phyloP scores from a whole-genome alignment of 2,329 filamentous ascomycete species.

The Ceratocystis ficicola region DNA sequence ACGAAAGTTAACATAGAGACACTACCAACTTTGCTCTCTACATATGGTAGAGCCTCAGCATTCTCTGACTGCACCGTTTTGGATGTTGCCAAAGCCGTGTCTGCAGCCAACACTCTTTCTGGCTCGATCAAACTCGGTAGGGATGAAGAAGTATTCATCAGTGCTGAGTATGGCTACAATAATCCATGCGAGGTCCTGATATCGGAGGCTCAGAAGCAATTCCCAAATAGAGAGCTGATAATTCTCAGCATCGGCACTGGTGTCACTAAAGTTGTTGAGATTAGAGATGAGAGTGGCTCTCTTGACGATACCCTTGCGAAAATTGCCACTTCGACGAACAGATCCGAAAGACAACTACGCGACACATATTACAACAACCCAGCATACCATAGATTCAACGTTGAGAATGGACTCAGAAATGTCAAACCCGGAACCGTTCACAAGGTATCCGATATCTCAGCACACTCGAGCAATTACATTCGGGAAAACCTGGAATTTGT shows the following conservation, averaged over 20 bases:
- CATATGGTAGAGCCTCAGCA: slow-evolving; percentile 24
- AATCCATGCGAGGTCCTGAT: slow-evolving; percentile 29
- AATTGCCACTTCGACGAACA: no score
- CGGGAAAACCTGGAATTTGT: no score
- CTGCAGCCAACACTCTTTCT: slow-evolving; percentile 27
- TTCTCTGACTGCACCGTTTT: slow-evolving; percentile 26
- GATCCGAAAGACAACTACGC: no score
- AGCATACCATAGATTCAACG: slow-evolving; percentile 27
- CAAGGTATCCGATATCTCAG: accelerated
- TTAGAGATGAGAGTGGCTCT: slow-evolving; percentile 19
- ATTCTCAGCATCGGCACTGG: slow-evolving; percentile 28
- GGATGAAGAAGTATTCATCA: slow-evolving; percentile 27
- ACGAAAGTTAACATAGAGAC: slow-evolving; percentile 16
- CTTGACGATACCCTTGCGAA: accelerated
- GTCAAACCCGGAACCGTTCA: no score
- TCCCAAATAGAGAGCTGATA: slow-evolving; percentile 23
- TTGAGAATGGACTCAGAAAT: slow-evolving; percentile 25
- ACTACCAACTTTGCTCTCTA: slow-evolving; percentile 25
- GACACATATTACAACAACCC: slow-evolving; percentile 22
- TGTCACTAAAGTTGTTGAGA: slow-evolving; percentile 23
- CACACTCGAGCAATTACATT: no score
- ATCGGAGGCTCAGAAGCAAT: slow-evolving; percentile 26
- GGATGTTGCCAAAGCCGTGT: slow-evolving; percentile 28
- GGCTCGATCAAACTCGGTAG: slow-evolving; percentile 26
- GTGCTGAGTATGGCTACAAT: slow-evolving; percentile 28